Evolutionary conservation across 768 basidiomycete genomes (phyloP), one percentile per base, ranked within the genome.

Genomic region (Mycena capillaripes): DNA sequence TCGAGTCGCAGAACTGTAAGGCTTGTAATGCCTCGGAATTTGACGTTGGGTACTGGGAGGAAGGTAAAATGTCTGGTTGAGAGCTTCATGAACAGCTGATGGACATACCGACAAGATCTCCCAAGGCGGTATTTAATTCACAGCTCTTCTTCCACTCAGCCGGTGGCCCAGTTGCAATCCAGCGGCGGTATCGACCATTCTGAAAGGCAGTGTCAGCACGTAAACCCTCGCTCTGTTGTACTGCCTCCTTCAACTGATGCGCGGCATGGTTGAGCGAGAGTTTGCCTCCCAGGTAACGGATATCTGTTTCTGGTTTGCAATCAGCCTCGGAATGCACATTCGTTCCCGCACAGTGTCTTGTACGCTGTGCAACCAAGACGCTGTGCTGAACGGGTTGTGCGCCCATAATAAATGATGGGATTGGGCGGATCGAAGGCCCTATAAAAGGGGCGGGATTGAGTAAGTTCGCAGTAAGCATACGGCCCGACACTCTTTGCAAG

Each of bases 241-340:
- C 1, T 3, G 4, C 56, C 19, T 67, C 66, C 46, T 59, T 58
- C 44, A 67, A 50, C 21, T 67, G 66, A 48, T 67, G 66, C 14
- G 66, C 40, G 3, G 66, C 66, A 38, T 67, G 66, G 16, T 67
- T 67, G 7, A 67, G 32, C 4, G 66, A 67, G 25, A 67, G 59
- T 11, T 67, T 67, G 17, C 66, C 66, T 0, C 55, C 64, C 25
- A 66, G 21, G 32, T 66, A 66, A 27, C 23, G 25, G 30, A 30
- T 52, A n/a, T 66, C 21, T 4, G 17, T 56, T 16, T 40, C 36
- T 2, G 36, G 53, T 2, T 29, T 19, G 6, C 64, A 52, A 5
- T 19, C 14, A 19, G 32, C 25, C 16, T 67, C 66, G 6, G 64
- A 66, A 42, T 66, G 34, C 8, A 66, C 64, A 4, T 21, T 6